Percentiles rank a stretch among this genome's conserved stretches.
phyloP scores from a whole-genome alignment of 176 grass and related monocot genomes.

The Ensete glaucum region DNA sequence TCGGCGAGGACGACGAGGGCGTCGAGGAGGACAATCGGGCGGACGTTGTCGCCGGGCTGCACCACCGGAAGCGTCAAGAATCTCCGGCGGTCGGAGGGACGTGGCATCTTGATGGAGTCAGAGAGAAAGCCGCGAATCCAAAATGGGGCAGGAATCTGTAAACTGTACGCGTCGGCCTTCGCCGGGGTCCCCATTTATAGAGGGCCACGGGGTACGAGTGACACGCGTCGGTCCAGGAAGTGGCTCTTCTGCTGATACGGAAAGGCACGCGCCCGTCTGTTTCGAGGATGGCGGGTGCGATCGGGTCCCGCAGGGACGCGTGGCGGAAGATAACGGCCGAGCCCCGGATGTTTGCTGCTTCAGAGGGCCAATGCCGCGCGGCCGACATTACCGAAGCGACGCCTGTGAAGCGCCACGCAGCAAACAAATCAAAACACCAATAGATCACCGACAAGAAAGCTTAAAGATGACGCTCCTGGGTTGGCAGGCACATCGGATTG shows the following conservation, averaged over 20 bases:
- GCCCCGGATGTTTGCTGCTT: no score
- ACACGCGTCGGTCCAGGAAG: background rate
- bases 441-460: no score
- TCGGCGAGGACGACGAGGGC: conserved; percentile 45
- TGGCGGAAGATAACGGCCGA: background rate
- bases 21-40: conserved; percentile 36
- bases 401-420: background rate
- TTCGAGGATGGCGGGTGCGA: background rate
- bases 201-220: background rate
- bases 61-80: conserved; percentile 36
- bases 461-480: no score
- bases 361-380: no score
- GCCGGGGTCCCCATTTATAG: background rate
- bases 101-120: background rate
- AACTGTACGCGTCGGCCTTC: background rate
- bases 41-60: conserved; percentile 48
- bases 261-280: background rate
- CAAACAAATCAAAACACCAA: no score
- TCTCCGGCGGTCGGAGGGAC: conserved; percentile 15
- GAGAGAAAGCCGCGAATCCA: background rate
- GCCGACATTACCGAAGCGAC: background rate
- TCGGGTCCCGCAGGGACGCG: background rate
- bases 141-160: background rate
- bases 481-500: no score
- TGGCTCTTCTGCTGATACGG: background rate